Evolutionary conservation across 768 basidiomycete genomes (phyloP).

Genomic region (Kwoniella sp.): DNA sequence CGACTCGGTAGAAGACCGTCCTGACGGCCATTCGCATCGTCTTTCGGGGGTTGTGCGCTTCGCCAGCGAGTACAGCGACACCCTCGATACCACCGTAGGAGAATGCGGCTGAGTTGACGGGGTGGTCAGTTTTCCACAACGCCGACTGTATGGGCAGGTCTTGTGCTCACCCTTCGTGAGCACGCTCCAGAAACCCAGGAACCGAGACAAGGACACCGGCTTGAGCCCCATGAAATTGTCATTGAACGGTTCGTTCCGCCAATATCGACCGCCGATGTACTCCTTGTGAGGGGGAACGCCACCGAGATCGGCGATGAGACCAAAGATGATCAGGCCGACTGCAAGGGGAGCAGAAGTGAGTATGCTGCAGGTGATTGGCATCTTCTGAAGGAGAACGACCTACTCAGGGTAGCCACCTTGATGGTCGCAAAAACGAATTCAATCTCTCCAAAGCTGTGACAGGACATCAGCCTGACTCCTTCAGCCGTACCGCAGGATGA

Average conservation of each 20-base stretch:
- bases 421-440: slow-evolving; percentile 8
- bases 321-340: slow-evolving; percentile 44
- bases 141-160: too few species aligned
- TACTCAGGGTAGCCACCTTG: slow-evolving; percentile 32
- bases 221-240: slow-evolving; percentile 2
- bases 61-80: not conserved
- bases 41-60: slow-evolving; percentile 29
- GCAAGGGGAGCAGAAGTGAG: too few species aligned
- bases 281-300: slow-evolving; percentile 24
- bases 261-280: slow-evolving; percentile 5
- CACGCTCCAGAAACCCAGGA: slow-evolving; percentile 11
- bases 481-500: too few species aligned
- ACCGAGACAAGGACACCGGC: not conserved
- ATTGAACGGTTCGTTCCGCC: slow-evolving; percentile 13
- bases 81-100: not conserved
- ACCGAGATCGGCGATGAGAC: slow-evolving; percentile 36
- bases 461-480: slow-evolving; percentile 24
- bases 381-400: too few species aligned
- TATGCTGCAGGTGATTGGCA: too few species aligned
- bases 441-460: too few species aligned
- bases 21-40: slow-evolving; percentile 40
- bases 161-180: slow-evolving; percentile 8
- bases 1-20: slow-evolving; percentile 31
- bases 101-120: not conserved
- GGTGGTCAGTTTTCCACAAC: too few species aligned